phyloP scores from a whole-genome alignment of 75 land plant species.

The Cupressus sempervirens region DNA sequence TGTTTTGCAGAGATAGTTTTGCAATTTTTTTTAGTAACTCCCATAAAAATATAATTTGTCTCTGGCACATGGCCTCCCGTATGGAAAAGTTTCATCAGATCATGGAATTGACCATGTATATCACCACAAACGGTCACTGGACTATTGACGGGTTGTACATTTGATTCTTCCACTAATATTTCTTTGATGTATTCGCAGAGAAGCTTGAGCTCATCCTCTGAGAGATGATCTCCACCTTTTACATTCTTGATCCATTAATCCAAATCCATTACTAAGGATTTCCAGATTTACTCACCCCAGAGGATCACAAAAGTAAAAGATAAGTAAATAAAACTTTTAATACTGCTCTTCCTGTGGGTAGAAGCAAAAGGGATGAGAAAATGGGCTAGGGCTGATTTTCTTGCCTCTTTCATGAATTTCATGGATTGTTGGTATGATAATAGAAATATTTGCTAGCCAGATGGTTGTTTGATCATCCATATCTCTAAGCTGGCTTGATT shows the following conservation, averaged over 20 bases:
- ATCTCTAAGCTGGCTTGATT: neutral
- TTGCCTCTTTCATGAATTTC: neutral
- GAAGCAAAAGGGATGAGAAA: neutral
- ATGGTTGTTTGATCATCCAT: neutral
- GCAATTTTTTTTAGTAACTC: no score
- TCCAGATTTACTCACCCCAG: neutral
- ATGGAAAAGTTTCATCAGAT: constrained; percentile 97
- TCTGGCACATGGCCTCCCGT: constrained; percentile 97
- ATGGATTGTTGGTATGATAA: neutral
- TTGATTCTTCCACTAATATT: constrained; percentile 95
- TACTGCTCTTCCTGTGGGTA: neutral
- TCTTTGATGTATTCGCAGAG: constrained; percentile 71
- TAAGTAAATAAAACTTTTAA: neutral
- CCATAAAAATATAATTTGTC: constrained; percentile 98
- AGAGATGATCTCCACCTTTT: constrained; percentile 31
- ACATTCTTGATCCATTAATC: constrained; percentile 47
- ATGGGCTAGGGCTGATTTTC: neutral
- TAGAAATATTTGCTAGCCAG: neutral
- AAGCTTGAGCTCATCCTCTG: constrained; percentile 44
- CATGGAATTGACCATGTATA: constrained; percentile 98
- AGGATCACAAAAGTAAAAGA: neutral
- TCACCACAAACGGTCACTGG: constrained; percentile 99
- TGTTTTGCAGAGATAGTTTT: no score
- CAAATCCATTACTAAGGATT: constrained; percentile 24
- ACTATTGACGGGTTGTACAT: constrained; percentile 98